Evolutionary conservation across 352 stramenopile genomes (phyloP).

Genomic region (Saprolegnia parasitica): DNA sequence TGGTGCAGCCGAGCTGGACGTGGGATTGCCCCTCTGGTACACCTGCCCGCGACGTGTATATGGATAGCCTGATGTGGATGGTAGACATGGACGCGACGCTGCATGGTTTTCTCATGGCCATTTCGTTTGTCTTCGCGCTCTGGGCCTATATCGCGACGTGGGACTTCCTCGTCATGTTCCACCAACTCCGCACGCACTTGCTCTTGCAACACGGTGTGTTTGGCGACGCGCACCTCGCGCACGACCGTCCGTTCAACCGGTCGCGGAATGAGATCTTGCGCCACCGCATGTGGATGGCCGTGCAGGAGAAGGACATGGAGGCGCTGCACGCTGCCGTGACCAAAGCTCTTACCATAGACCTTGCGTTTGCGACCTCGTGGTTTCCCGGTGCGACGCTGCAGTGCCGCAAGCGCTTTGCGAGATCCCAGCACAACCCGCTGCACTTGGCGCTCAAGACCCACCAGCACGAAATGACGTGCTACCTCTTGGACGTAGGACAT

Average conservation of each 20-base stretch:
- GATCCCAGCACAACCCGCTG: conserved; percentile 9
- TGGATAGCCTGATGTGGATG: too few relatives aligned
- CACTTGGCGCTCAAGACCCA: conserved; percentile 20
- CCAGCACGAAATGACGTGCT: neutral
- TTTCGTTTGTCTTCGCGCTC: neutral
- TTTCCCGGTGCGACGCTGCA: neutral
- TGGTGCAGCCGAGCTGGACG: neutral
- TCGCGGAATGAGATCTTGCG: neutral
- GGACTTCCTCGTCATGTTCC: conserved; percentile 18
- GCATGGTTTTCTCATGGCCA: neutral
- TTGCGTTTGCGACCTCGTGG: conserved; percentile 11
- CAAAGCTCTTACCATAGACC: neutral
- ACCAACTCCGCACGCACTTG: conserved; percentile 18
- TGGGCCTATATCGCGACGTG: conserved; percentile 12
- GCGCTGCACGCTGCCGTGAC: neutral
- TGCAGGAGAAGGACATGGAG: conserved; percentile 10
- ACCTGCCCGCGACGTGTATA: too few relatives aligned
- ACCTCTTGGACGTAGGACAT: conserved; percentile 5
- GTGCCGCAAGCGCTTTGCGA: neutral
- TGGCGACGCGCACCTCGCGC: neutral
- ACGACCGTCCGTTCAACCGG: neutral
- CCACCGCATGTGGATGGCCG: conserved; percentile 2
- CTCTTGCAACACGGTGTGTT: conserved; percentile 22
- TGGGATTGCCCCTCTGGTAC: neutral
- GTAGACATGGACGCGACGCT: too few relatives aligned